Percentiles rank a stretch among this genome's conserved stretches.
These are phyloP conservation scores for Pinus tabuliformis DNA, from an alignment of 75 land plant genomes.

Conservation along the genomic window DNA sequence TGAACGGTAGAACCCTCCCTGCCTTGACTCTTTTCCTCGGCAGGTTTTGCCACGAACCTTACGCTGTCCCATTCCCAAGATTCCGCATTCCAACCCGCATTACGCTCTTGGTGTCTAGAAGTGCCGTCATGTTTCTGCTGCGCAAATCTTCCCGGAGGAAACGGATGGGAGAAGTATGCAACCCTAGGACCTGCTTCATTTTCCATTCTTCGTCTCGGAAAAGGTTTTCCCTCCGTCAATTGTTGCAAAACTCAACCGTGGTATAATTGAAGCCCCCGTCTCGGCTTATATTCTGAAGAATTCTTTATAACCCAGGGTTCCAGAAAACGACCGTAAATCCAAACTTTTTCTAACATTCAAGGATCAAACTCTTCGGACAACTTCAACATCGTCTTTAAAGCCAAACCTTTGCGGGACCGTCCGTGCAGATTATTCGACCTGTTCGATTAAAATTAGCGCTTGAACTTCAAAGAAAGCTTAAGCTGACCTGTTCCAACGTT, in stretches of 20 bases:
- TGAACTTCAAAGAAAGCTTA: not conserved
- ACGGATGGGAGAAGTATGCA: slow-evolving; percentile 8
- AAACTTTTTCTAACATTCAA: not conserved
- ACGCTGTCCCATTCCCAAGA: slow-evolving; percentile 28
- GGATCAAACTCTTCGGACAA: not conserved
- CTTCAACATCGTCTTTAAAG: not conserved
- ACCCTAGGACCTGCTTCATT: slow-evolving; percentile 12
- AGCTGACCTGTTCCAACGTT: not conserved
- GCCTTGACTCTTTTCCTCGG: slow-evolving; percentile 8
- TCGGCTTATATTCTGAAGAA: not conserved
- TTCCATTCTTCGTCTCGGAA: slow-evolving; percentile 14
- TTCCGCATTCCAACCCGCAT: slow-evolving; percentile 8
- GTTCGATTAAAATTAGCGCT: not conserved
- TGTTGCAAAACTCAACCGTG: not conserved
- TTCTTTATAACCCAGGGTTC: not conserved
- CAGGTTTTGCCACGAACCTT: slow-evolving; percentile 16
- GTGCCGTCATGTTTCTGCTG: not conserved
- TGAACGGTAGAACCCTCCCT: not conserved
- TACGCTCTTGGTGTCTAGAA: not conserved
- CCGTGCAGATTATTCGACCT: not conserved
- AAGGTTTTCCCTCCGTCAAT: not conserved
- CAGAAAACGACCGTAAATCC: not conserved
- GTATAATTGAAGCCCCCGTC: not conserved
- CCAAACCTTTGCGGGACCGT: not conserved
- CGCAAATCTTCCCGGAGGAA: not conserved